phyloP scores from a whole-genome alignment of 176 grass and related monocot genomes.

The Oryza officinalis region DNA sequence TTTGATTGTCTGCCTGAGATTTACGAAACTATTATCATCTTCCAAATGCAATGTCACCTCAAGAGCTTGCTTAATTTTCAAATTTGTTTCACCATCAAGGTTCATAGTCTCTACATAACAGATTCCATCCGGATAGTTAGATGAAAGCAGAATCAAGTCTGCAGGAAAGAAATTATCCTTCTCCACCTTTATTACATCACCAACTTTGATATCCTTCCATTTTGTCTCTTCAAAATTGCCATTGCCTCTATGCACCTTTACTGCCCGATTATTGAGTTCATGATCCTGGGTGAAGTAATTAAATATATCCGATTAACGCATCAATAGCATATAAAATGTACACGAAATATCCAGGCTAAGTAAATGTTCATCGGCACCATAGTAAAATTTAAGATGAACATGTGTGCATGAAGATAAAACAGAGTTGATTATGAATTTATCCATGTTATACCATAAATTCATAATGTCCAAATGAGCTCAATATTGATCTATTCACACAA shows the following conservation, averaged over 20 bases:
- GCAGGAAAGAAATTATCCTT: slow-evolving; percentile 96
- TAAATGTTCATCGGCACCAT: not conserved
- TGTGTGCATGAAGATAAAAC: not conserved
- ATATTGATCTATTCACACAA: not conserved
- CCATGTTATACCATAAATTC: not conserved
- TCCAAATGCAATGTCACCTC: slow-evolving; percentile 73
- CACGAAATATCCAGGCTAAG: slow-evolving; percentile 5
- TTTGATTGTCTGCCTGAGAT: slow-evolving; percentile 65
- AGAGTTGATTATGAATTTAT: not conserved
- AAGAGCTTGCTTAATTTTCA: slow-evolving; percentile 93
- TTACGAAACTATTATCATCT: slow-evolving; percentile 52
- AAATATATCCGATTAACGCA: slow-evolving; percentile 36
- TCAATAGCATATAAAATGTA: slow-evolving; percentile 12
- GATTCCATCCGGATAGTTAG: slow-evolving; percentile 87
- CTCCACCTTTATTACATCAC: slow-evolving; percentile 97
- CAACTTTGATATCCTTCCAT: slow-evolving; percentile 85
- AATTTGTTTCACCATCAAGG: slow-evolving; percentile 98
- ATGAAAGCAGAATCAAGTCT: slow-evolving; percentile 96
- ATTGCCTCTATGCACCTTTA: slow-evolving; percentile 61
- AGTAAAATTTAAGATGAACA: not conserved
- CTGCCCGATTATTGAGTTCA: slow-evolving; percentile 86
- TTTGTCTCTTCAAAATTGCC: slow-evolving; percentile 65
- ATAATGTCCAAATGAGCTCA: slow-evolving; percentile 8
- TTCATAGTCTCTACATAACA: slow-evolving; percentile 99
- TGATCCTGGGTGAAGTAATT: slow-evolving; percentile 67